Conservation (phyloP, 768 basidiomycete species). For the Pholiota molesta region DNA sequence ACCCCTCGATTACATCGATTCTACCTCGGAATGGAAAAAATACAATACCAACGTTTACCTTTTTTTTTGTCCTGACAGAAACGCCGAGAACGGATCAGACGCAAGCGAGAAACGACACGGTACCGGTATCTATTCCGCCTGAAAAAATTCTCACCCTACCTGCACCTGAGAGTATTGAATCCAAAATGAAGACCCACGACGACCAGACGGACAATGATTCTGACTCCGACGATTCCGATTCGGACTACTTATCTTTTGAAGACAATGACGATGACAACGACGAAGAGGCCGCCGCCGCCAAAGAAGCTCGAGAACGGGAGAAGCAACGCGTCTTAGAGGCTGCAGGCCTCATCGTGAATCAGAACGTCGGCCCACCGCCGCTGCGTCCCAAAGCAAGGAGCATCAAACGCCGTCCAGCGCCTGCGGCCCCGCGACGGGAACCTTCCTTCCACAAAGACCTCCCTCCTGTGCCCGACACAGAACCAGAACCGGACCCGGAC, state of each 20-base stretch:
- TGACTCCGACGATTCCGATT: constrained; percentile 38
- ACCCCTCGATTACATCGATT: constrained; percentile 37
- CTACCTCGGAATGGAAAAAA: constrained; percentile 32
- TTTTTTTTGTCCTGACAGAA: constrained; percentile 13
- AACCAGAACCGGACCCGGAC: constrained; percentile 16
- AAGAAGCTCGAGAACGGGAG: constrained; percentile 72
- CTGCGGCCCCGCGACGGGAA: constrained; percentile 43
- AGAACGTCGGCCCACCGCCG: constrained; percentile 56
- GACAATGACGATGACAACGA: constrained; percentile 35
- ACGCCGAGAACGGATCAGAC: constrained; percentile 9
- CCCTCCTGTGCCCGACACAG: constrained; percentile 46
- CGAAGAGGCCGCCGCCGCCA: constrained; percentile 44
- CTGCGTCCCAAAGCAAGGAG: constrained; percentile 31
- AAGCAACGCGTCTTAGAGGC: constrained; percentile 84
- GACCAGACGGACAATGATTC: constrained; percentile 17
- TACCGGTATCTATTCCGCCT: background rate
- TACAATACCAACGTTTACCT: constrained; percentile 15
- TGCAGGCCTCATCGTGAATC: constrained; percentile 81
- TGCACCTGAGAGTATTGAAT: constrained; percentile 3
- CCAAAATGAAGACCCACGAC: background rate
- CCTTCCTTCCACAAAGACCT: constrained; percentile 45
- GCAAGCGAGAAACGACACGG: background rate
- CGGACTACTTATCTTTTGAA: constrained; percentile 42
- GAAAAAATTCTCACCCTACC: constrained; percentile 8
- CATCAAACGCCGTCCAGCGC: constrained; percentile 50